Evolutionary conservation across 1,284 basidiomycete species (phyloP).

Genomic region (Leccinum ponderosum): DNA sequence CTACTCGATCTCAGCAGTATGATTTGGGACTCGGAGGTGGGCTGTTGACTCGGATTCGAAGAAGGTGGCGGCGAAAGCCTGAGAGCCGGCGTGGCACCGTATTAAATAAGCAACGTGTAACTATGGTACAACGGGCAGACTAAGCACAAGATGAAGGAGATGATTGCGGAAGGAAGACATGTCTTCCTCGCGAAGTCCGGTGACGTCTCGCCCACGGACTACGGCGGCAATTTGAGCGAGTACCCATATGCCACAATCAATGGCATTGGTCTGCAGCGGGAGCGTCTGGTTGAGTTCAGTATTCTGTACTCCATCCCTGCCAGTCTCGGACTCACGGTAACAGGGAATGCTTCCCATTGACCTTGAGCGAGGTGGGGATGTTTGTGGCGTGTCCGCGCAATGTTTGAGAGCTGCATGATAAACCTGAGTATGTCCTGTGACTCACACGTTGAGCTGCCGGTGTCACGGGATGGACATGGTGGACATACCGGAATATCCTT

Average conservation of each 20-base stretch:
- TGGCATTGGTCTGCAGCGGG: not conserved
- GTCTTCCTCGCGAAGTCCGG: not conserved
- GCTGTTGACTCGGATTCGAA: no score
- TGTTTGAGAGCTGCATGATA: not conserved
- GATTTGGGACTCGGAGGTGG: no score
- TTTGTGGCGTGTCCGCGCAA: not conserved
- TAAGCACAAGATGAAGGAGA: not conserved
- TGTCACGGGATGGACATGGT: not conserved
- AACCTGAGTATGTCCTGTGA: not conserved
- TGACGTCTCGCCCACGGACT: not conserved
- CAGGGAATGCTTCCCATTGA: not conserved
- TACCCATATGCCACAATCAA: not conserved
- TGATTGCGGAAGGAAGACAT: not conserved
- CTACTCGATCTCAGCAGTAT: no score
- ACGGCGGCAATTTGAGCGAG: not conserved
- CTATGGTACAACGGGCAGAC: not conserved
- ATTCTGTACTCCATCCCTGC: not conserved
- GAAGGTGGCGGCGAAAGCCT: no score
- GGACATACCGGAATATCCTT: not conserved
- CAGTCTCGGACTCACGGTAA: not conserved
- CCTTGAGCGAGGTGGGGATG: not conserved
- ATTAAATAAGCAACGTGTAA: no score
- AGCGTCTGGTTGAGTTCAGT: not conserved
- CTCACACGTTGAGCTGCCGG: no score
- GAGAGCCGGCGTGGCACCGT: no score